phyloP scores from a whole-genome alignment of 257 asterid species.

The Sherardia arvensis region DNA sequence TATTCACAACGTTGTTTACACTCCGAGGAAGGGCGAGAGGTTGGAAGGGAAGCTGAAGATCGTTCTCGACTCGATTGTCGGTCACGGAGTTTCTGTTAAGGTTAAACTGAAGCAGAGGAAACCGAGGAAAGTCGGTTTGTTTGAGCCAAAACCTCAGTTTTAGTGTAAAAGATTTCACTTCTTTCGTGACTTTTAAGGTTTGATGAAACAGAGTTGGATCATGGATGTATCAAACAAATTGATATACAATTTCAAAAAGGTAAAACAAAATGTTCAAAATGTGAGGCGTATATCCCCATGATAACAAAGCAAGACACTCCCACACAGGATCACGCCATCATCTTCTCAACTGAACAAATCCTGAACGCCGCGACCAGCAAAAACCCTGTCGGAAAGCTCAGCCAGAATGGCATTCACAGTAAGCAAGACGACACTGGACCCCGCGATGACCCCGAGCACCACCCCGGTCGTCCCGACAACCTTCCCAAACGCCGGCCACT shows the following conservation, averaged over 20 bases:
- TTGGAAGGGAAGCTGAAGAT: slow-evolving; percentile 64
- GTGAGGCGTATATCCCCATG: not conserved
- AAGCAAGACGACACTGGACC: slow-evolving; percentile 90
- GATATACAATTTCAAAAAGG: not conserved
- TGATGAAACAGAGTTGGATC: not conserved
- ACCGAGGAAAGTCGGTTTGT: slow-evolving; percentile 21
- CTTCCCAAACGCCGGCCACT: slow-evolving; percentile 78
- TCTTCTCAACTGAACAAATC: slow-evolving; percentile 66
- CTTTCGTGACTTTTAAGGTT: too few species aligned
- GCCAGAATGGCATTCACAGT: slow-evolving; percentile 95
- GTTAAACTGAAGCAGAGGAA: slow-evolving; percentile 69
- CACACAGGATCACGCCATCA: not conserved
- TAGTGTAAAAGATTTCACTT: too few species aligned
- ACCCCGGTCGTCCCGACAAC: slow-evolving; percentile 86
- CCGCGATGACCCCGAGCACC: slow-evolving; percentile 83
- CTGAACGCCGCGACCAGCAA: slow-evolving; percentile 80
- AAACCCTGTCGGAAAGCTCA: slow-evolving; percentile 68
- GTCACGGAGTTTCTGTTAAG: slow-evolving; percentile 65
- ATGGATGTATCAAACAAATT: not conserved
- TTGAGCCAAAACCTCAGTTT: slow-evolving; percentile 14
- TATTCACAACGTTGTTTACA: slow-evolving; percentile 62
- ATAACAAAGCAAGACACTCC: not conserved
- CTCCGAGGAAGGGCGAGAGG: slow-evolving; percentile 65
- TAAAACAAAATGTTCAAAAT: not conserved
- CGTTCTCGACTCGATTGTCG: slow-evolving; percentile 50